A percentile compares a stretch with the other conserved stretches of the same genome.
Evolutionary conservation across 768 basidiomycete species (phyloP).

Genomic region (Tubosaeta sp.): DNA sequence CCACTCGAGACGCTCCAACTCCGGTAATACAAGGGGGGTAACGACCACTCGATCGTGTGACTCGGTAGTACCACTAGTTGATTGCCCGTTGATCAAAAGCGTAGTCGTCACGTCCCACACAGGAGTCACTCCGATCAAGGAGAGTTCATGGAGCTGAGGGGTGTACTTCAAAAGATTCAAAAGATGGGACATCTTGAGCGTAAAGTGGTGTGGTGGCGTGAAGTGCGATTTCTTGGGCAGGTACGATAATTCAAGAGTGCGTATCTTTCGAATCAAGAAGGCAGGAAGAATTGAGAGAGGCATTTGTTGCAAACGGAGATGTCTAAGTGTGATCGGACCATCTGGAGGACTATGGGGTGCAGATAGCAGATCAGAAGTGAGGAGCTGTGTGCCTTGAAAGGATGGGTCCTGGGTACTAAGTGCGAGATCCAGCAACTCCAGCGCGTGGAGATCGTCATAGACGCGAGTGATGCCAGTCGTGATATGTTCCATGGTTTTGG

Average conservation of each 20-base stretch:
- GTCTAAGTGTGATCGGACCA: slow-evolving; percentile 15
- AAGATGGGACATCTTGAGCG: slow-evolving; percentile 39
- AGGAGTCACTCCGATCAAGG: slow-evolving; percentile 40
- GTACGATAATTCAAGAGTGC: slow-evolving; percentile 40
- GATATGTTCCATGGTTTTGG: slow-evolving; percentile 28
- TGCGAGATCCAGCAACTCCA: slow-evolving; percentile 30
- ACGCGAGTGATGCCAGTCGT: slow-evolving; percentile 17
- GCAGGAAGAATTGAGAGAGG: slow-evolving; percentile 37
- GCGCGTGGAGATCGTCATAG: slow-evolving; percentile 16
- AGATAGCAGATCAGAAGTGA: slow-evolving; percentile 17
- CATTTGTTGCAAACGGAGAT: slow-evolving; percentile 41
- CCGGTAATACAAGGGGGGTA: slow-evolving; percentile 31
- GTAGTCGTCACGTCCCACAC: slow-evolving; percentile 31
- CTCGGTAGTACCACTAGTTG: slow-evolving; percentile 5
- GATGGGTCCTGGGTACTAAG: slow-evolving; percentile 24
- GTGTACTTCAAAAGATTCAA: slow-evolving; percentile 35
- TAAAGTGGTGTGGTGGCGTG: slow-evolving; percentile 26
- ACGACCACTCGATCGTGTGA: slow-evolving; percentile 4
- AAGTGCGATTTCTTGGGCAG: slow-evolving; percentile 25
- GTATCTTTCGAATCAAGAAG: slow-evolving; percentile 36
- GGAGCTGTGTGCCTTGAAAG: slow-evolving; percentile 24
- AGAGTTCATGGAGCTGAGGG: slow-evolving; percentile 40
- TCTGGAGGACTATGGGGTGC: slow-evolving; percentile 1
- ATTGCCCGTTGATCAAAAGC: slow-evolving; percentile 9
- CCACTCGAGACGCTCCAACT: slow-evolving; percentile 46